A percentile compares a stretch with the other conserved stretches of the same genome.
phyloP scores from a whole-genome alignment of 805 yeast genomes.

The Starmerella stigmatis region DNA sequence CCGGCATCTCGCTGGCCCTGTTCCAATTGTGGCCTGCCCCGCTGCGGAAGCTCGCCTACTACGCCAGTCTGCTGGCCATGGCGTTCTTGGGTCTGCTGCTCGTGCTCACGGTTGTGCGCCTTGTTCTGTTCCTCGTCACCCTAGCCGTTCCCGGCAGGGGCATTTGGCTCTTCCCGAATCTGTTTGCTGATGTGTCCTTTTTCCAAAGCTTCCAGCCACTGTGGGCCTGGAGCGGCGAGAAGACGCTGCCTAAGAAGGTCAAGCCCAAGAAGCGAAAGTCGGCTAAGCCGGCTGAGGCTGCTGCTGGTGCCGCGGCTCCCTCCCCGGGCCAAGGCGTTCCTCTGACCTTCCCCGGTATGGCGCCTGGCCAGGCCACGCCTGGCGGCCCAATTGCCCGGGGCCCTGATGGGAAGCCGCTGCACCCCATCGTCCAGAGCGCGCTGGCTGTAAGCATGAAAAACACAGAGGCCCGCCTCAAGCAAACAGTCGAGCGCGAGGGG shows the following conservation, averaged over 20 bases:
- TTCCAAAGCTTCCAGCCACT: constrained; percentile 82
- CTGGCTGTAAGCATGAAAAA: constrained; percentile 16
- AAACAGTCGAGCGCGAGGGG: constrained; percentile 8
- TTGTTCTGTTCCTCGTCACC: constrained; percentile 55
- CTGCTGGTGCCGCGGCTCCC: background rate
- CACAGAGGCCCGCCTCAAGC: constrained; percentile 11
- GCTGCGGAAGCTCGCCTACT: constrained; percentile 88
- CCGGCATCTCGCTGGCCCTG: constrained; percentile 54
- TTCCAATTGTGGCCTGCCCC: constrained; percentile 94
- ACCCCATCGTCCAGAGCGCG: constrained; percentile 13
- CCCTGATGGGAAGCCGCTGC: constrained; percentile 12
- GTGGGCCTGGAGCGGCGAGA: constrained; percentile 66
- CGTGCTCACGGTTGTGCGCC: constrained; percentile 64
- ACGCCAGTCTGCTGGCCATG: constrained; percentile 64
- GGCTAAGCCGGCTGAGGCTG: constrained; percentile 3
- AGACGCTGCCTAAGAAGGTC: constrained; percentile 25
- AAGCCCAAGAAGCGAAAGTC: constrained; percentile 22
- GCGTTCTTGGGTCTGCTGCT: constrained; percentile 68
- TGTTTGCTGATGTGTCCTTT: constrained; percentile 91
- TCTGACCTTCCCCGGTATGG: background rate
- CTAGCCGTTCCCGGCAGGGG: constrained; percentile 54
- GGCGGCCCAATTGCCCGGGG: constrained; percentile 5
- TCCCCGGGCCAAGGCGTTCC: background rate
- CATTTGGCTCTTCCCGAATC: constrained; percentile 93
- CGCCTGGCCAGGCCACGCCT: constrained; percentile 4